Base-by-base conservation (phyloP, 208 protist genomes). In the Trypanosoma vivax region DNA sequence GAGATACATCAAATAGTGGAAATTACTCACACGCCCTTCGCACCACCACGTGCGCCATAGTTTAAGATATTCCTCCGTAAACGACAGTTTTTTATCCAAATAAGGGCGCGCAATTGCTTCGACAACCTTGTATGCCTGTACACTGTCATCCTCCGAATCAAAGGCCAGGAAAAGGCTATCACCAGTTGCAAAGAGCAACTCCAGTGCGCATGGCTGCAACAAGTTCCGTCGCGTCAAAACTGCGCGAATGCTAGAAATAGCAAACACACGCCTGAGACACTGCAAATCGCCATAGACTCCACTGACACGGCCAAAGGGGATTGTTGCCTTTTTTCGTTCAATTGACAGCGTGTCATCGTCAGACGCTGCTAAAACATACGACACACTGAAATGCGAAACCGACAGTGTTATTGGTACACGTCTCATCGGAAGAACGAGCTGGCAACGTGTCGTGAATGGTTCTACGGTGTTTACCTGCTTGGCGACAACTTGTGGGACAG, bases 1-100 rank as follows among this genome's bases (percentile, higher is more conserved):
- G 1, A 95, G 60, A 34, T 78, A 80, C 67, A 92, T 74, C 11
- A 96, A 50, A 45, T 94, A 95, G 29, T 93, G 73, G 47, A 79
- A 96, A 52, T 96, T 96, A 34, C 65, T 74, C 1, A 96, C 62
- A n/a, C 73, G 54, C 16, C 83, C 79, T 29, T 81, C 76, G 46
- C 72, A 57, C 89, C 89, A 95, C 29, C 55, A 58, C 13, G 70
- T 35, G 7, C 65, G 81, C 47, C 89, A 63, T 23, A 61, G 47
- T n/a, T 61, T 73, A 35, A 71, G 45, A 39, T 61, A 70, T 18
- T n/a, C 35, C 14, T 61, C 49, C n/a, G 27, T 70, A 21, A 57
- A 31, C 23, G 49, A 13, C 21, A 67, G 50, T 0, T 31, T 58
- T 33, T 51, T 65, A 30, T 63, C 65, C 43, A 56, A 48, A 34